phyloP scores from a whole-genome alignment of 202 grass and related monocot genomes.

The Schoenoplectus tabernaemontani region DNA sequence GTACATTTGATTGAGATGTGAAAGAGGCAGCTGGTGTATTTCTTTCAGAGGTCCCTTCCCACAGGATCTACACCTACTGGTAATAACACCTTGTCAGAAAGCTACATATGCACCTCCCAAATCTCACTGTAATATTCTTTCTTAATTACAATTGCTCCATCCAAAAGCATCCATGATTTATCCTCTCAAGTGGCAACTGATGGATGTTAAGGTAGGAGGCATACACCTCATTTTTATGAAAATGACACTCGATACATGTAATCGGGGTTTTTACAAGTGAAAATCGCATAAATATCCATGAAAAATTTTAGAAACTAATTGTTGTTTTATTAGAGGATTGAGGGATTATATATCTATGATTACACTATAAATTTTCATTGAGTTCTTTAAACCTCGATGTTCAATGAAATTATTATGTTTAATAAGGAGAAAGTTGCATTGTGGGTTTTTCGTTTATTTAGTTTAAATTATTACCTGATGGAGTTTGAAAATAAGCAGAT shows the following conservation, averaged over 20 bases:
- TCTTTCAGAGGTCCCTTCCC: conserved; percentile 15
- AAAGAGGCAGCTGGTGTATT: conserved; percentile 18
- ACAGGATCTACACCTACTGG: conserved; percentile 1
- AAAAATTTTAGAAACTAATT: too few species aligned
- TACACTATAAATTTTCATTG: too few species aligned
- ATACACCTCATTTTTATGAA: conserved; percentile 9
- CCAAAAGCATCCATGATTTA: background rate
- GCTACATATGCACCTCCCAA: background rate
- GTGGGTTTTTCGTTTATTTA: too few species aligned
- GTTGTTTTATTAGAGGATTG: too few species aligned
- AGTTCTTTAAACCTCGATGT: too few species aligned
- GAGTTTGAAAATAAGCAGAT: too few species aligned
- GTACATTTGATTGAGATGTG: background rate
- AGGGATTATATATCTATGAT: too few species aligned
- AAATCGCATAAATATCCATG: too few species aligned
- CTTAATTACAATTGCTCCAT: background rate
- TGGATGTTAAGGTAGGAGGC: background rate
- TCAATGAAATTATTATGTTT: too few species aligned
- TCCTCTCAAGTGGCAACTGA: background rate
- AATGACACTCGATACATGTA: background rate
- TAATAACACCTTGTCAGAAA: conserved; percentile 14
- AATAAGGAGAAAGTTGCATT: too few species aligned
- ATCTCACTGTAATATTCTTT: conserved; percentile 2
- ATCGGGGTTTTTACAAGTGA: background rate
- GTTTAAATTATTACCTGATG: too few species aligned